These are phyloP conservation scores for Orbilia quercus DNA, from an alignment of 2,329 filamentous ascomycete genomes.

Conservation along the genomic window DNA sequence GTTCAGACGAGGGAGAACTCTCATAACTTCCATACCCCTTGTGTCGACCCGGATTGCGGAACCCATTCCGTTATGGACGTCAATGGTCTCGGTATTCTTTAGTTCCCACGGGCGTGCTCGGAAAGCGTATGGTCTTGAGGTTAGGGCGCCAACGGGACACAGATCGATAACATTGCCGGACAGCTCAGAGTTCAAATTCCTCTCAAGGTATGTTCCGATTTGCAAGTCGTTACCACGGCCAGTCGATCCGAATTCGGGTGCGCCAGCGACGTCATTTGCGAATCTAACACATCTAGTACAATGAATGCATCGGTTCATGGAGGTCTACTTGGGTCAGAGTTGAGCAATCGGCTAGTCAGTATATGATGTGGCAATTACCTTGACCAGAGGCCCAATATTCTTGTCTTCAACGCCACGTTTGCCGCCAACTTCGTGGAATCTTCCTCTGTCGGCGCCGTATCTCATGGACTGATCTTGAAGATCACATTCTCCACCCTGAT, in stretches of 20 bases:
- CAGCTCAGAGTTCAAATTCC: conserved; percentile 90
- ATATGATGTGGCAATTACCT: conserved; percentile 65
- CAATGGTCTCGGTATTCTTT: conserved; percentile 93
- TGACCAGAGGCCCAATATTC: conserved; percentile 97
- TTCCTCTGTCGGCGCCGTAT: conserved; percentile 93
- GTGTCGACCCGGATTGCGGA: conserved; percentile 96
- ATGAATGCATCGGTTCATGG: conserved; percentile 99
- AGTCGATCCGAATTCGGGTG: conserved; percentile 91
- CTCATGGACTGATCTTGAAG: conserved; percentile 99
- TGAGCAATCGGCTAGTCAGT: conserved; percentile 12
- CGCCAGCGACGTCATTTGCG: conserved; percentile 95
- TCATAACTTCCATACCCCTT: conserved; percentile 94
- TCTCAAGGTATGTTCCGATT: conserved; percentile 97
- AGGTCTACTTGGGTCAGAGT: conserved; percentile 69
- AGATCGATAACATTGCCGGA: conserved; percentile 98
- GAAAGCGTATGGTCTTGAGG: conserved; percentile 98
- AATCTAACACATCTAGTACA: conserved; percentile 98
- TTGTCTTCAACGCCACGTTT: conserved; percentile 99
- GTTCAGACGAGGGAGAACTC: conserved; percentile 89
- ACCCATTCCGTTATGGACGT: conserved; percentile 90
- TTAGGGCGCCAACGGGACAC: conserved; percentile 95
- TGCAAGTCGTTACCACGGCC: conserved; percentile 97
- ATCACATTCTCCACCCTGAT: conserved; percentile 99
- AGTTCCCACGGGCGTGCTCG: conserved; percentile 96
- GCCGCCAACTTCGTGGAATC: conserved; percentile 94